Evolutionary conservation across 2,329 filamentous ascomycete species (phyloP).

Genomic region (Colletotrichum sp.): DNA sequence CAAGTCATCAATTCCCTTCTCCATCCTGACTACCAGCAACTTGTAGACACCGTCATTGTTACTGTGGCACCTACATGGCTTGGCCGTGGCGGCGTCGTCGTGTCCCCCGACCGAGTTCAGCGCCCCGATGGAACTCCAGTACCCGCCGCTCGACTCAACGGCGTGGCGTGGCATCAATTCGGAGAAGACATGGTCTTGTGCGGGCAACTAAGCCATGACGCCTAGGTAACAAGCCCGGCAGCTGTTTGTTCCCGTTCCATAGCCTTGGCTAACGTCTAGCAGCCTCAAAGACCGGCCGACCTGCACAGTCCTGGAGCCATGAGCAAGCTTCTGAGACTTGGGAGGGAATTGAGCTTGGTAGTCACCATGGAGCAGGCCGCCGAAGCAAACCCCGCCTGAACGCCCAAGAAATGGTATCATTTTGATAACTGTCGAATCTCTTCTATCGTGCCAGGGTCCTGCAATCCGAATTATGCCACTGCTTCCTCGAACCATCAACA

Average conservation of each 20-base stretch:
- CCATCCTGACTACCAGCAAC: conserved; percentile 59
- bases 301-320: background rate
- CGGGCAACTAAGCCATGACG: conserved; percentile 57
- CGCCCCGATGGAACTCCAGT: conserved; percentile 56
- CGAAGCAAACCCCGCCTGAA: background rate
- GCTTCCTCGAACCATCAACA: background rate
- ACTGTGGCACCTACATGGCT: conserved; percentile 92
- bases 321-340: background rate
- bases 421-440: background rate
- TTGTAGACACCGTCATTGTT: conserved; percentile 81
- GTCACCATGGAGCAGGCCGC: conserved; percentile 3
- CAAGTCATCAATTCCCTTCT: conserved; percentile 83
- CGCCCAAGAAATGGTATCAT: conserved; percentile 1
- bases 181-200: conserved; percentile 86
- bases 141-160: conserved; percentile 68
- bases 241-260: background rate
- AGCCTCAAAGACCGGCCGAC: background rate
- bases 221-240: background rate
- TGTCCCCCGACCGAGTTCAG: conserved; percentile 69
- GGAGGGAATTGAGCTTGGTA: background rate
- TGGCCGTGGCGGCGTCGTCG: conserved; percentile 81
- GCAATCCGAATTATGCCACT: background rate
- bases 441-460: background rate
- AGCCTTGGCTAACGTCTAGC: background rate
- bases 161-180: conserved; percentile 77